Percentiles rank a stretch among this genome's conserved stretches.
Evolutionary conservation across 257 asterid species (phyloP).

Genomic region (Solanum chmielewskii): DNA sequence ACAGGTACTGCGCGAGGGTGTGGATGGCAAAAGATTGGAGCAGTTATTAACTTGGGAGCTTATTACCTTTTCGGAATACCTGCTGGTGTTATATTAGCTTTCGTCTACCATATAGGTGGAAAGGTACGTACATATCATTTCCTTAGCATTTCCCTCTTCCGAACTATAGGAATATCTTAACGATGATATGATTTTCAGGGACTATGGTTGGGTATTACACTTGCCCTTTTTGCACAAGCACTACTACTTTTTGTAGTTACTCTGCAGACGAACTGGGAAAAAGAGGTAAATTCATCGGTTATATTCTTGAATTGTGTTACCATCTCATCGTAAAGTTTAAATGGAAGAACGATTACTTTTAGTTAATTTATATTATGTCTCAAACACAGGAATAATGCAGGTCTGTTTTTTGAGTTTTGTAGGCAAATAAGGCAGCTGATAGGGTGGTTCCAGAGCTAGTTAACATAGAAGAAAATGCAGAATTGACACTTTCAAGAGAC

Average conservation of each 20-base stretch:
- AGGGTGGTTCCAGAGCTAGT: constrained; percentile 11
- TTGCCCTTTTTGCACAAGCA: not conserved
- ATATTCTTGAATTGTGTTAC: not conserved
- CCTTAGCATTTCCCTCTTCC: not conserved
- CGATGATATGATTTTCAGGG: not conserved
- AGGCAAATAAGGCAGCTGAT: constrained; percentile 49
- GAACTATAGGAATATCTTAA: not conserved
- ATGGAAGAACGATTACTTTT: not conserved
- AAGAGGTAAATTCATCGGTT: not conserved
- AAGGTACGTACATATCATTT: not conserved
- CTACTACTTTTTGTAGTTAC: constrained; percentile 3
- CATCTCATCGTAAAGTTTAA: not conserved
- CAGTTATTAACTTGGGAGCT: constrained; percentile 9
- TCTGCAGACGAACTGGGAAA: constrained; percentile 4
- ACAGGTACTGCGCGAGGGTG: constrained; percentile 13
- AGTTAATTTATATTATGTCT: not conserved
- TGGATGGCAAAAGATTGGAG: constrained; percentile 16
- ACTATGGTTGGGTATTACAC: constrained; percentile 9
- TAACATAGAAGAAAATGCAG: not conserved
- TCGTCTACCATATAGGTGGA: constrained; percentile 5
- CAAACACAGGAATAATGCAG: not conserved
- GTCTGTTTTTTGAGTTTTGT: not conserved
- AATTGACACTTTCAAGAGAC: not conserved
- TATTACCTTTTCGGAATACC: constrained; percentile 15
- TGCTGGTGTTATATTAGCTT: constrained; percentile 8